Percentiles rank a stretch among this genome's conserved stretches.
phyloP scores from a whole-genome alignment of 495 filamentous ascomycete genomes.

The Hypoxylon lienhwacheense region DNA sequence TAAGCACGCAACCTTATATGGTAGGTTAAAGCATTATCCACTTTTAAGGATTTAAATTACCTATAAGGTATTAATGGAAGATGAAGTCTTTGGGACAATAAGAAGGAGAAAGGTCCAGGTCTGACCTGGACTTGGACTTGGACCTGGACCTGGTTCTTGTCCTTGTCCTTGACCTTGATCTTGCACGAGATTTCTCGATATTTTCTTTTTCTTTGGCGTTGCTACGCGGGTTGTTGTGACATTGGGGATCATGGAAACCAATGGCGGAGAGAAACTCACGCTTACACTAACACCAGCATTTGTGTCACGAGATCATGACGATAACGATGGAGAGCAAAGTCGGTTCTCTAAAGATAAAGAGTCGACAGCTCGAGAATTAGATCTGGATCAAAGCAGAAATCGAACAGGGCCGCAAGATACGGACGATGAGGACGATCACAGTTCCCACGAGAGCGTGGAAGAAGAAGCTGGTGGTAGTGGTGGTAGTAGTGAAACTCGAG shows the following conservation, averaged over 20 bases:
- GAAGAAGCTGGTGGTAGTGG: too few species aligned
- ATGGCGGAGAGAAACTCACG: constrained; percentile 17
- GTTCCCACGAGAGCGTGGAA: constrained; percentile 7
- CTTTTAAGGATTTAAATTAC: too few species aligned
- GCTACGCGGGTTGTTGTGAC: not conserved
- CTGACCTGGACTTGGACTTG: not conserved
- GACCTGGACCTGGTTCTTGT: too few species aligned
- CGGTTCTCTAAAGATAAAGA: constrained; percentile 18
- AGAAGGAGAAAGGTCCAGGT: not conserved
- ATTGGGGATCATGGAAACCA: constrained; percentile 15
- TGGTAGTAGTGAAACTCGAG: constrained; percentile 18
- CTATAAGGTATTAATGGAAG: too few species aligned
- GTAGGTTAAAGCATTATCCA: constrained; percentile 8
- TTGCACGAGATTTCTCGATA: constrained; percentile 4
- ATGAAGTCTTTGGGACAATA: too few species aligned
- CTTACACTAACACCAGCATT: not conserved
- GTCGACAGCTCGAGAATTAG: not conserved
- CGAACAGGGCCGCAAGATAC: constrained; percentile 2
- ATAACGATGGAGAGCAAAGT: constrained; percentile 5
- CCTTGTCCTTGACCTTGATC: too few species aligned
- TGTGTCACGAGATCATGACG: too few species aligned
- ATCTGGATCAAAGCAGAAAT: constrained; percentile 1
- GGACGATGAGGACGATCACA: constrained; percentile 8
- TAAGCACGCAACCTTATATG: not conserved
- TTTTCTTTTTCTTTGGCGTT: not conserved